A percentile compares a stretch with the other conserved stretches of the same genome.
Evolutionary conservation across 345 rosid species (phyloP).

Genomic region (Garcia nutans): DNA sequence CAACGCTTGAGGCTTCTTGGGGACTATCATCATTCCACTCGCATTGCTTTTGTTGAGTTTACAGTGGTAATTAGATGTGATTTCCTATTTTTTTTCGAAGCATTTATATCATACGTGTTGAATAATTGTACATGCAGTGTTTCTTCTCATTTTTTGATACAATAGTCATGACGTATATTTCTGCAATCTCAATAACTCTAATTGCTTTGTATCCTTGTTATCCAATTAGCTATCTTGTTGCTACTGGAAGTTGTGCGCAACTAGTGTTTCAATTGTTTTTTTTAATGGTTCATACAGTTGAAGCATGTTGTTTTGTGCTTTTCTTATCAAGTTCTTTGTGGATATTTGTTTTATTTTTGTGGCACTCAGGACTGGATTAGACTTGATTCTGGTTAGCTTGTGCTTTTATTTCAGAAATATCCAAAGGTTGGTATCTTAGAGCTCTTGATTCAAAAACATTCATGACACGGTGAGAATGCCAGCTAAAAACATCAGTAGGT

Average conservation of each 20-base stretch:
- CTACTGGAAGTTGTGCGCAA: not conserved
- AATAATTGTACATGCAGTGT: not conserved
- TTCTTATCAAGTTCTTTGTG: not conserved
- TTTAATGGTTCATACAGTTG: not conserved
- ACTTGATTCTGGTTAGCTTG: not conserved
- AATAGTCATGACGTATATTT: not conserved
- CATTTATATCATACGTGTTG: not conserved
- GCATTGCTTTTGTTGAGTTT: constrained; percentile 95
- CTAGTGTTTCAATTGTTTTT: not conserved
- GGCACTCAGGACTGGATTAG: not conserved
- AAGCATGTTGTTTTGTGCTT: not conserved
- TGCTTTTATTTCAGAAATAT: not conserved
- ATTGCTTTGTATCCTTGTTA: not conserved
- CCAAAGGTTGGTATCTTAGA: not conserved
- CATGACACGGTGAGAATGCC: not conserved
- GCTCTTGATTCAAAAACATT: not conserved
- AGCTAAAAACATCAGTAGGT: not conserved
- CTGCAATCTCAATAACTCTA: not conserved
- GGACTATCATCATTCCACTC: constrained; percentile 86
- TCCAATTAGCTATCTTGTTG: not conserved
- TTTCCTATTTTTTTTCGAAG: not conserved
- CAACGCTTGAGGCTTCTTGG: constrained; percentile 92
- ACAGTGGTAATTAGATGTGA: constrained; percentile 44
- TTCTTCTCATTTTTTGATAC: not conserved
- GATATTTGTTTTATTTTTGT: not conserved